Conservation (phyloP, 139 green algal genomes). For the Picochlorum sp. region DNA sequence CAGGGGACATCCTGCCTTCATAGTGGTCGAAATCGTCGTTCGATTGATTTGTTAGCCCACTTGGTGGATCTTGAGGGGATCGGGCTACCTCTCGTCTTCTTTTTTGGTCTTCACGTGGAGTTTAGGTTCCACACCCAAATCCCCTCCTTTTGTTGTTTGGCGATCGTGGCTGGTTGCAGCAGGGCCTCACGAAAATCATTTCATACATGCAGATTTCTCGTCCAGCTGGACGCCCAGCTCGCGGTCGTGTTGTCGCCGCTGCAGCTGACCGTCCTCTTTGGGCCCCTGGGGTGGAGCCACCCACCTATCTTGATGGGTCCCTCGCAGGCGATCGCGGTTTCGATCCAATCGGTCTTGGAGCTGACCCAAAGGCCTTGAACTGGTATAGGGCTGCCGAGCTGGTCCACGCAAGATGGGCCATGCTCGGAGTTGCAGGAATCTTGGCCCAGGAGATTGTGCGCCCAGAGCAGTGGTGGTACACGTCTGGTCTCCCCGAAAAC, state of each 20-base stretch:
- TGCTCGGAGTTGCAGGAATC: slow-evolving; percentile 82
- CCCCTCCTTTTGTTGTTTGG: too few species aligned
- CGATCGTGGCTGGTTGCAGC: not conserved
- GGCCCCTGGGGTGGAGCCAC: not conserved
- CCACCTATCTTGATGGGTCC: not conserved
- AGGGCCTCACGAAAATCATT: too few species aligned
- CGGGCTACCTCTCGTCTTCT: too few species aligned
- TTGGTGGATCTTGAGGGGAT: too few species aligned
- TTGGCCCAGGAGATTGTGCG: slow-evolving; percentile 48
- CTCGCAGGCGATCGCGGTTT: slow-evolving; percentile 12
- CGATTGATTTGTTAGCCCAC: too few species aligned
- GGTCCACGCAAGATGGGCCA: slow-evolving; percentile 81
- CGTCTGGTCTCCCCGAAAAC: slow-evolving; percentile 23
- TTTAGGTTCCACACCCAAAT: too few species aligned
- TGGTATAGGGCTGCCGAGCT: slow-evolving; percentile 53
- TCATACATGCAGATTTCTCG: not conserved
- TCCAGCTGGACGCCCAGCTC: not conserved
- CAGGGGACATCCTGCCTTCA: too few species aligned
- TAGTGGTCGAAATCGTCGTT: too few species aligned
- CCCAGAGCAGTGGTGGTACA: slow-evolving; percentile 30
- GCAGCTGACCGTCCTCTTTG: slow-evolving; percentile 2
- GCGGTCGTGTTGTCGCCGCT: slow-evolving; percentile 2
- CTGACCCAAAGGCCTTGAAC: slow-evolving; percentile 42
- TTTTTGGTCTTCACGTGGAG: too few species aligned
- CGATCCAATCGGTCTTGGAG: slow-evolving; percentile 65